These are phyloP conservation scores for Pseudisothecium myosuroides DNA, from an alignment of 225 moss, liverwort and hornwort genomes.

Conservation along the genomic window DNA sequence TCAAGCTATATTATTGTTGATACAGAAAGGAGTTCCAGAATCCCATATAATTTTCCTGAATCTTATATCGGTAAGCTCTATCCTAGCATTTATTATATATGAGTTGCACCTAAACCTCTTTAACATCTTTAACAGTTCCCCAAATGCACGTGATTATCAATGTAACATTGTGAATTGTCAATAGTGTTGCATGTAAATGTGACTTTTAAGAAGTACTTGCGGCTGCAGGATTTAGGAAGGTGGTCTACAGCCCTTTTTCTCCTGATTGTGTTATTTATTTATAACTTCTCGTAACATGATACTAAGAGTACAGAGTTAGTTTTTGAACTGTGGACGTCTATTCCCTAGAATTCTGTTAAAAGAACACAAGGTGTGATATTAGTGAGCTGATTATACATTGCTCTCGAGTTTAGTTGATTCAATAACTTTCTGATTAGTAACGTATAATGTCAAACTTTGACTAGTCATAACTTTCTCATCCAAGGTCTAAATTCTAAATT, in stretches of 20 bases:
- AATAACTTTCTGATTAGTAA: background rate
- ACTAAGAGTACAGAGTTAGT: background rate
- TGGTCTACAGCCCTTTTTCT: background rate
- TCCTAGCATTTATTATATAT: background rate
- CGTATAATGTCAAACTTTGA: background rate
- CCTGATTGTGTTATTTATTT: background rate
- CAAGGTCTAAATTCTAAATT: background rate
- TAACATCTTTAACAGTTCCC: background rate
- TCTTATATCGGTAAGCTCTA: slow-evolving; percentile 53
- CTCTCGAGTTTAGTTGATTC: background rate
- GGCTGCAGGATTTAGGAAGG: background rate
- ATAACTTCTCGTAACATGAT: background rate
- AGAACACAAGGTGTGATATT: background rate
- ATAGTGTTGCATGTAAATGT: background rate
- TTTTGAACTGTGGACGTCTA: background rate
- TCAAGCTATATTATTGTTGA: slow-evolving; percentile 77
- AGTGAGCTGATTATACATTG: background rate
- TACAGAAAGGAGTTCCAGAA: slow-evolving; percentile 79
- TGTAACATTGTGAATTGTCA: background rate
- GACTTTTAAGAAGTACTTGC: background rate
- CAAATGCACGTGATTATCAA: background rate
- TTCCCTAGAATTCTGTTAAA: background rate
- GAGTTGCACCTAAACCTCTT: background rate
- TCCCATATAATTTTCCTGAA: slow-evolving; percentile 79
- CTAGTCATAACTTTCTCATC: background rate